These are phyloP conservation scores for Fusarium sp. DNA, from an alignment of 2,329 filamentous ascomycete genomes.

Conservation along the genomic window DNA sequence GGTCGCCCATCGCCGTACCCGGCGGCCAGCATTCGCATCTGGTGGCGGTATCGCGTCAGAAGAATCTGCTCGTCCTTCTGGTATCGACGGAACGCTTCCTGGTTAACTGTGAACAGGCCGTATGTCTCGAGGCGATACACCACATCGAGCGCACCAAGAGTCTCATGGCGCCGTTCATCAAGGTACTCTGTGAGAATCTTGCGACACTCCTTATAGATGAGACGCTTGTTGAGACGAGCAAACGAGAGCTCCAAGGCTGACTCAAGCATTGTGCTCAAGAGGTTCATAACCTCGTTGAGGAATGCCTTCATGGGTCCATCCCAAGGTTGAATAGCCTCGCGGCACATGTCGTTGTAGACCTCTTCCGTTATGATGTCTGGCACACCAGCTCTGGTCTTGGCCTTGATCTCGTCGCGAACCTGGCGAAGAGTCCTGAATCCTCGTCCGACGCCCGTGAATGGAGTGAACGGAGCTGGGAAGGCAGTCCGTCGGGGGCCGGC, in stretches of 20 bases:
- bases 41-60: conserved; percentile 61
- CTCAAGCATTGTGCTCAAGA: conserved; percentile 61
- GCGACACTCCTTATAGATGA: conserved; percentile 62
- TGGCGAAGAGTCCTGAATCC: conserved; percentile 59
- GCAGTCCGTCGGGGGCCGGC: conserved; percentile 7
- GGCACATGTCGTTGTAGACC: conserved; percentile 69
- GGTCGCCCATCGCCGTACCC: conserved; percentile 46
- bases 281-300: conserved; percentile 58
- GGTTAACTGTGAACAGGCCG: conserved; percentile 69
- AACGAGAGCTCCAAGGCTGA: conserved; percentile 61
- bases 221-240: conserved; percentile 56
- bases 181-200: conserved; percentile 60
- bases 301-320: conserved; percentile 62
- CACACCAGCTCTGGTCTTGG: conserved; percentile 67
- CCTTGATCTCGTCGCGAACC: conserved; percentile 66
- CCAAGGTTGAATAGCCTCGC: conserved; percentile 70
- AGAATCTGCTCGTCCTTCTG: conserved; percentile 58
- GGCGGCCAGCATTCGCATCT: conserved; percentile 59
- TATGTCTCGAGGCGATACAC: conserved; percentile 65
- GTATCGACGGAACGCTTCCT: conserved; percentile 59
- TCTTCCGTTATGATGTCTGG: conserved; percentile 69
- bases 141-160: conserved; percentile 53
- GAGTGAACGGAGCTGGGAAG: conserved; percentile 53
- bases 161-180: conserved; percentile 50
- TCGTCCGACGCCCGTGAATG: conserved; percentile 53